Evolutionary conservation across 2,329 filamentous ascomycete species (phyloP), one percentile per base, ranked within the genome.

Genomic region (Monosporascus cannonballus): DNA sequence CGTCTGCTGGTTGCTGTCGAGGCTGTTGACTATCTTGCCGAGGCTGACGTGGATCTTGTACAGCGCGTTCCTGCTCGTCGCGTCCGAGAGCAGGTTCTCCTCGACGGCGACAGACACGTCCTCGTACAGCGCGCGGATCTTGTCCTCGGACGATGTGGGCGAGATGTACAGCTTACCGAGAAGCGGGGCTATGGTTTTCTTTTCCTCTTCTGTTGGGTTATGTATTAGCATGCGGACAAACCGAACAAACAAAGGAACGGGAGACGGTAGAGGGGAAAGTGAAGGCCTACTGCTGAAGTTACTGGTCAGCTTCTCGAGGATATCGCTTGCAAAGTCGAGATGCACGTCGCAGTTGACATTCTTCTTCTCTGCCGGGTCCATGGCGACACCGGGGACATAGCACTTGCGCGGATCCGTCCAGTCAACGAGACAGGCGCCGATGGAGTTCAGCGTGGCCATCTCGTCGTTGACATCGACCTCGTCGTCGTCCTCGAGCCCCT

Each of bases 361-460:
- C 73, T 80, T 85, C 69, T 81, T 85, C 50, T 81, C 77, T 1
- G 75, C 76, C 7, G 38, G 38, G 48, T 87, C 81, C 54, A 74
- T 71, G 1, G 77, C 63, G 1, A 72, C 61, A 4, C 71, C 74
- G 58, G 73, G 78, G 52, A 68, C 79, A 71, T 72, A 88, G 72
- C 74, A 89, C 69, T 95, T 92, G 48, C 93, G 79, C 38, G 92
- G 91, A 68, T 97, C 93, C 0, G 93, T 97, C 94, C 93, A 97
- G 67, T 97, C 93, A 1, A 92, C 83, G 7, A 97, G 74, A 64
- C 91, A 93, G 3, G 89, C 84, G 1, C 89, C 90, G 53, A 96
- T 89, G 3, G 85, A 82, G 44, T 83, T 80, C 58, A 95, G 80
- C 61, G 86, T 84, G 8, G 93, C 88, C 84, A 95, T 91, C 58